Conservation (phyloP, 2,329 filamentous ascomycete genomes). For the Botrytis aclada region DNA sequence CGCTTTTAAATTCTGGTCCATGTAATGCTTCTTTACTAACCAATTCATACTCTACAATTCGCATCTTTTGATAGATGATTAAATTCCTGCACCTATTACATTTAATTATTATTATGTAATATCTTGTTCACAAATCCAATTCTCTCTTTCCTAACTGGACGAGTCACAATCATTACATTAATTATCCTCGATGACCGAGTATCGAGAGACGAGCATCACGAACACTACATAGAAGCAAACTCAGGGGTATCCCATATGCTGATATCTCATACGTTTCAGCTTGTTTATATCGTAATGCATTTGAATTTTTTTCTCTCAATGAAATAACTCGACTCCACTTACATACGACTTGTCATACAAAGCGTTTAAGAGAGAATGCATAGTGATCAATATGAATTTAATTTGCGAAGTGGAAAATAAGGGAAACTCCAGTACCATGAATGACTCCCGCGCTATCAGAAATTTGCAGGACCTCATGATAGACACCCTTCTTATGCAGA, state of each 20-base stretch:
- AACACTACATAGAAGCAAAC: neutral
- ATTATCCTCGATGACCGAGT: neutral
- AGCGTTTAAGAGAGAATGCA: neutral
- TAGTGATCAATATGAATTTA: too few species aligned
- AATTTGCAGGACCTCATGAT: neutral
- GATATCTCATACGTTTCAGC: neutral
- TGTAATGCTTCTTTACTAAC: neutral
- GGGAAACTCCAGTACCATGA: neutral
- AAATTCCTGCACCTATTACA: neutral
- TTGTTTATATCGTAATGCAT: neutral
- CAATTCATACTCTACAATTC: neutral
- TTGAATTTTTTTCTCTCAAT: neutral
- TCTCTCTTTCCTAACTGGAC: neutral
- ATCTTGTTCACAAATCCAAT: rapidly evolving
- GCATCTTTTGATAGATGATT: neutral
- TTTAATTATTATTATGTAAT: neutral
- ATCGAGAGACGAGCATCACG: neutral
- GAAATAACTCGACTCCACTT: neutral
- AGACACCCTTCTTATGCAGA: neutral
- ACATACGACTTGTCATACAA: neutral
- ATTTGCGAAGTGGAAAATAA: neutral
- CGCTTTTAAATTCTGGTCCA: neutral
- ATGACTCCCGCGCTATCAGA: neutral
- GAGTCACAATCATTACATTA: neutral
- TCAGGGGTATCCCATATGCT: neutral